These are phyloP conservation scores for Castanea sativa DNA, from an alignment of 306 rosid species.

Conservation along the genomic window DNA sequence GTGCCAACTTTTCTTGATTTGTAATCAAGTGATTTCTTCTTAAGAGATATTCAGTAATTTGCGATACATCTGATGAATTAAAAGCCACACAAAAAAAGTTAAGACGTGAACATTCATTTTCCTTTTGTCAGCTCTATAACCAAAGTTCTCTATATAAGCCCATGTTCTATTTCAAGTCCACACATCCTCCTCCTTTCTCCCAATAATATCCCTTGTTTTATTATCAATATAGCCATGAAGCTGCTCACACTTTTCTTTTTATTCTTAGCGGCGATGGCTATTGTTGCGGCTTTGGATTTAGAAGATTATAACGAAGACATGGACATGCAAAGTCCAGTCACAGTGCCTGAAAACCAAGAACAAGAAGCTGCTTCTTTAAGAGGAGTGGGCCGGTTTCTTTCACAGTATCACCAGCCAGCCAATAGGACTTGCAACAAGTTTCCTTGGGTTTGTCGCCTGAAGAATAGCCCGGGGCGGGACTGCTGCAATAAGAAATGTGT, in stretches of 20 bases:
- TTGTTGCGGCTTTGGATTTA: constrained; percentile 7
- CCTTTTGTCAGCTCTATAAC: constrained; percentile 13
- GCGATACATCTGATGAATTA: constrained; percentile 26
- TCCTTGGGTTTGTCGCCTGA: constrained; percentile 36
- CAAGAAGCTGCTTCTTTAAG: neutral
- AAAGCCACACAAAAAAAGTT: constrained; percentile 29
- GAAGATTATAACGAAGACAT: neutral
- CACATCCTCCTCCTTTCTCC: neutral
- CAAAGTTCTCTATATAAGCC: constrained; percentile 6
- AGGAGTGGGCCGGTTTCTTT: constrained; percentile 23
- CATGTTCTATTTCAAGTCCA: neutral
- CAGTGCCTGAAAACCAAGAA: constrained; percentile 5
- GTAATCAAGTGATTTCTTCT: constrained; percentile 32
- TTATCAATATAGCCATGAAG: constrained; percentile 3
- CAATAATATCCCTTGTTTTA: neutral
- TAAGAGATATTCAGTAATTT: constrained; percentile 17
- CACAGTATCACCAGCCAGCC: neutral
- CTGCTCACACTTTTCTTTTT: constrained; percentile 1
- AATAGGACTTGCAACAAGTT: constrained; percentile 30
- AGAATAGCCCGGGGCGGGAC: constrained; percentile 29
- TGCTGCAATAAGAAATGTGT: constrained; percentile 53
- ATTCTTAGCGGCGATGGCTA: neutral
- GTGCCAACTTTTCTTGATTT: constrained; percentile 26
- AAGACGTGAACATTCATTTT: constrained; percentile 17
- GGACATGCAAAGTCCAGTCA: neutral